Conservation (phyloP, 371 early-diverging fungal genomes). For the Mucor indicus region DNA sequence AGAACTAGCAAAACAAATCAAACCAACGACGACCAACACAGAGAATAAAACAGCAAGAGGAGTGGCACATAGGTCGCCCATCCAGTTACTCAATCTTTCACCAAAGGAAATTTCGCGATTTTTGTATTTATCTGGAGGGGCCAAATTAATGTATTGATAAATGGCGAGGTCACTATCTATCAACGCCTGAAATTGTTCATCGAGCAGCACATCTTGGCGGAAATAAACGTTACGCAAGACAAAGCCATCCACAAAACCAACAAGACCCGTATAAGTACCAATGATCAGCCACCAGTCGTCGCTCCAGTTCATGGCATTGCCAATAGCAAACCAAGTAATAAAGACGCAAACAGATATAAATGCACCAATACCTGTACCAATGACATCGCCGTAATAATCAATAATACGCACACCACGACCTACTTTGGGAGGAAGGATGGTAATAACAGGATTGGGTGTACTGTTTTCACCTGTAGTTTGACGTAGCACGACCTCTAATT, state of each 20-base stretch:
- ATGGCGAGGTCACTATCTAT: constrained; percentile 3
- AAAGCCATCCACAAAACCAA: constrained; percentile 24
- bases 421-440: constrained; percentile 5
- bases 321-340: constrained; percentile 11
- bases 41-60: constrained; percentile 8
- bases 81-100: constrained; percentile 4
- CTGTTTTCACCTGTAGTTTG: constrained; percentile 4
- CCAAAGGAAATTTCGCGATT: neutral
- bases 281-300: constrained; percentile 22
- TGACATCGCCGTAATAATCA: constrained; percentile 25
- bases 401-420: constrained; percentile 8
- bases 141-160: constrained; percentile 10
- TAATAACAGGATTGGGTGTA: constrained; percentile 12
- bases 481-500: constrained; percentile 9
- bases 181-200: constrained; percentile 13
- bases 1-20: constrained; percentile 14
- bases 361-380: constrained; percentile 18
- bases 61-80: constrained; percentile 13
- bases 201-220: constrained; percentile 9
- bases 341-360: constrained; percentile 10
- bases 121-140: neutral
- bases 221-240: constrained; percentile 22
- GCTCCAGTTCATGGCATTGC: constrained; percentile 7
- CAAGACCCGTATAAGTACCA: constrained; percentile 24
- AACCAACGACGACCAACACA: constrained; percentile 4